phyloP scores from a whole-genome alignment of 2,329 filamentous ascomycete species.

The Cercospora berteroae region DNA sequence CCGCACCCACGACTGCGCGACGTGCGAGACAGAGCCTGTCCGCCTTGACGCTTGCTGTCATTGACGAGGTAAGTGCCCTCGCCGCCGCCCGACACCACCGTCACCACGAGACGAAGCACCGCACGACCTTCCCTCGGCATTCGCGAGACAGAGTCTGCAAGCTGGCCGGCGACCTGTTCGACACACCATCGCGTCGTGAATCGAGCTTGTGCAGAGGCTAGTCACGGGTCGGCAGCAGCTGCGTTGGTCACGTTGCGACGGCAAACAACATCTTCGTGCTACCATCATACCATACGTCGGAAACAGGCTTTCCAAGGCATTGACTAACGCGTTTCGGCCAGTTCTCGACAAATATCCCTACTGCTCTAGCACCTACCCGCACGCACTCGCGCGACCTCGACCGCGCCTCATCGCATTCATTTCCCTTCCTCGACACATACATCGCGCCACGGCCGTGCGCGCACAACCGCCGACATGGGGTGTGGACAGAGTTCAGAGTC shows the following conservation, averaged over 20 bases:
- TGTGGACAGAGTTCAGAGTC: constrained; percentile 99
- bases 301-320: neutral
- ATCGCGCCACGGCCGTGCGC: constrained; percentile 17
- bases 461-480: constrained; percentile 73
- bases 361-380: neutral
- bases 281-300: constrained; percentile 8
- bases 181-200: neutral
- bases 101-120: neutral
- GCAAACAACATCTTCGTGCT: constrained; percentile 16
- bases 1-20: neutral
- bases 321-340: constrained; percentile 2
- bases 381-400: neutral
- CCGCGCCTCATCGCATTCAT: neutral
- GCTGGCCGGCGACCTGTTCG: neutral
- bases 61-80: constrained; percentile 7
- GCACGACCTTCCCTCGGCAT: neutral
- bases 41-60: neutral
- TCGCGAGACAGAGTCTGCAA: neutral
- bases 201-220: neutral
- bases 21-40: neutral
- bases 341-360: neutral
- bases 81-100: neutral
- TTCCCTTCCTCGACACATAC: constrained; percentile 1
- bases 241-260: constrained; percentile 16
- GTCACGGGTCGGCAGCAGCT: neutral